Conservation (phyloP, 495 filamentous ascomycete genomes). For the Annulohypoxylon bovei region DNA sequence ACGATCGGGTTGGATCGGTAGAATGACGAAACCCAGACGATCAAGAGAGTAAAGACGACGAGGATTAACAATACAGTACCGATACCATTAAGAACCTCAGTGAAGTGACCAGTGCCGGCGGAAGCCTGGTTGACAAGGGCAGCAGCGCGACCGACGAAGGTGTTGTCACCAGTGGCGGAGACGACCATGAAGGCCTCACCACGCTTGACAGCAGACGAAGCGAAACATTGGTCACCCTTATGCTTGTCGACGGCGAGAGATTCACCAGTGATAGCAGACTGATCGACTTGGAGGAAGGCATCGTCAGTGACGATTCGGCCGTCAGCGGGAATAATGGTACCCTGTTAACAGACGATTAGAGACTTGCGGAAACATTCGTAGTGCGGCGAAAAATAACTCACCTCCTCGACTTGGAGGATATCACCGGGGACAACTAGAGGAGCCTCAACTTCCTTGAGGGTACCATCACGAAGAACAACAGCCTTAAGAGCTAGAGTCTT, state of each 20-base stretch:
- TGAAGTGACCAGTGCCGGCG: conserved; percentile 82
- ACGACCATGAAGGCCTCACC: conserved; percentile 84
- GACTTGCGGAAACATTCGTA: conserved; percentile 14
- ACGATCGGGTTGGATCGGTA: conserved; percentile 84
- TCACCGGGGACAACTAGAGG: conserved; percentile 88
- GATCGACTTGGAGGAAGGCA: conserved; percentile 88
- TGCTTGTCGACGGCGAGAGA: conserved; percentile 91
- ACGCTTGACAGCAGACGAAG: conserved; percentile 90
- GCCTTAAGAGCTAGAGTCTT: conserved; percentile 89
- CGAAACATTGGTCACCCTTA: conserved; percentile 78
- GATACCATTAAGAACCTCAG: conserved; percentile 85
- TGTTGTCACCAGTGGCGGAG: conserved; percentile 84
- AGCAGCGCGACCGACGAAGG: conserved; percentile 89
- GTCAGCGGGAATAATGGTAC: conserved; percentile 90
- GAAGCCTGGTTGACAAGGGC: conserved; percentile 82
- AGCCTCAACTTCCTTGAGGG: conserved; percentile 75
- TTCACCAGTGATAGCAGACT: conserved; percentile 91
- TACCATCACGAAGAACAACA: conserved; percentile 80
- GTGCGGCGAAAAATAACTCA: conserved; percentile 41
- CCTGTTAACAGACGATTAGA: conserved; percentile 49
- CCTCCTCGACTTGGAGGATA: conserved; percentile 86
- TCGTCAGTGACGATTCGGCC: conserved; percentile 82
- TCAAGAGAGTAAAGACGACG: conserved; percentile 79
- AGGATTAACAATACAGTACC: conserved; percentile 83
- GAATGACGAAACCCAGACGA: conserved; percentile 88